Evolutionary conservation across 306 rosid species (phyloP).

Genomic region (Gleditsia sinensis): DNA sequence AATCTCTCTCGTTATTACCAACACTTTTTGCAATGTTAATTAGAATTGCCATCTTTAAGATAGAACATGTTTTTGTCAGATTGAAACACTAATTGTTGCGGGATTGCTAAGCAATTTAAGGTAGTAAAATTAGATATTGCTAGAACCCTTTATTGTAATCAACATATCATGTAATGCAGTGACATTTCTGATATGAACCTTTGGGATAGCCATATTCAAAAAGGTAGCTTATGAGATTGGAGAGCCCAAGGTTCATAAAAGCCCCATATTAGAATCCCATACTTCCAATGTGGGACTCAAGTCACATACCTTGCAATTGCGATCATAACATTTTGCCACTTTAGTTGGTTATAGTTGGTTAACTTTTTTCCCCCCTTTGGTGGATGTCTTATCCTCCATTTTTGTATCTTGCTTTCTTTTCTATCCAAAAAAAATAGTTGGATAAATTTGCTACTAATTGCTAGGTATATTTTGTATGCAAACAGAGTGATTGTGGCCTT

Average conservation of each 20-base stretch:
- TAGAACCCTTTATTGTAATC: neutral
- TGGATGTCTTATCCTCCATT: neutral
- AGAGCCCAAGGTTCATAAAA: too few relatives aligned
- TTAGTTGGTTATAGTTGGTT: neutral
- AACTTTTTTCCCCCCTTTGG: neutral
- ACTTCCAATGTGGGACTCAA: too few relatives aligned
- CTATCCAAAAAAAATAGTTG: neutral
- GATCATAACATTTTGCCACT: neutral
- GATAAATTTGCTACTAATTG: neutral
- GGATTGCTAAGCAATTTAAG: neutral
- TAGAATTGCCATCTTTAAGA: neutral
- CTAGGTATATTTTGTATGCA: neutral
- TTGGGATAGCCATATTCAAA: too few relatives aligned
- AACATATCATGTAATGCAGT: neutral
- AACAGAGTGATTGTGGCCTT: neutral
- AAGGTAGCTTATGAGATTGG: too few relatives aligned
- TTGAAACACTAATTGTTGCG: neutral
- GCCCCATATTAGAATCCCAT: too few relatives aligned
- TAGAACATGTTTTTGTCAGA: neutral
- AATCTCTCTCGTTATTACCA: neutral
- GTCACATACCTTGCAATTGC: too few relatives aligned
- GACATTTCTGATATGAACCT: too few relatives aligned
- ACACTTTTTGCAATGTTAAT: neutral
- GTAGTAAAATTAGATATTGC: neutral
- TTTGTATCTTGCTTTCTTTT: neutral